phyloP scores from a whole-genome alignment of 1,284 basidiomycete species.

The Ustilago curta region DNA sequence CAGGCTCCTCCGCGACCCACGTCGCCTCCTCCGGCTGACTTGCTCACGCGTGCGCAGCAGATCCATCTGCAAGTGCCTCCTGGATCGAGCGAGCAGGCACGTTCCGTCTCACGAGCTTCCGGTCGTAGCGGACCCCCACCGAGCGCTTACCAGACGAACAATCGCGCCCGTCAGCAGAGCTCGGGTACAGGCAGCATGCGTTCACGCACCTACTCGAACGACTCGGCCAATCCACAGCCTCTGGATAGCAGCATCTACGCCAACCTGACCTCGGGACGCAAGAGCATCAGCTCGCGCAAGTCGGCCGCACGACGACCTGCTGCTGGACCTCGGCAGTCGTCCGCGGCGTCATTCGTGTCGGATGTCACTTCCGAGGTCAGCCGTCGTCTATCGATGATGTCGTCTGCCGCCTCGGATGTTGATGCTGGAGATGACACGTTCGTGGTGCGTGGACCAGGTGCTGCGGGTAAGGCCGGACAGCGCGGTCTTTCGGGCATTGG shows the following conservation, averaged over 20 bases:
- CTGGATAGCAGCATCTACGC: slow-evolving; percentile 51
- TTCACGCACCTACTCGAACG: slow-evolving; percentile 49
- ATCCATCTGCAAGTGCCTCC: slow-evolving; percentile 44
- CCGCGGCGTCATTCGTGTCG: slow-evolving; percentile 58
- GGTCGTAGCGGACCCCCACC: slow-evolving; percentile 41
- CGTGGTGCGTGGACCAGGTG: slow-evolving; percentile 20
- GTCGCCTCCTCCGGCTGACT: slow-evolving; percentile 57
- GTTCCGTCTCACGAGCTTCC: slow-evolving; percentile 50
- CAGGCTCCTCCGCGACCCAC: slow-evolving; percentile 51
- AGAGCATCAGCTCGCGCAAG: slow-evolving; percentile 46
- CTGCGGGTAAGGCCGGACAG: slow-evolving; percentile 17
- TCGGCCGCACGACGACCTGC: slow-evolving; percentile 33
- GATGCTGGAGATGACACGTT: slow-evolving; percentile 45
- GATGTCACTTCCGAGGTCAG: slow-evolving; percentile 62
- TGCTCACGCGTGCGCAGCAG: slow-evolving; percentile 50
- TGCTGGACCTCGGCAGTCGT: slow-evolving; percentile 44
- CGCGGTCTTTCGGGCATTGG: slow-evolving; percentile 34
- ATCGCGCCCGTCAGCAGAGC: slow-evolving; percentile 41
- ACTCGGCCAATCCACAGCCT: slow-evolving; percentile 29
- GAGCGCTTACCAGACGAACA: slow-evolving; percentile 22
- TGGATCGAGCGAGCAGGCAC: slow-evolving; percentile 28
- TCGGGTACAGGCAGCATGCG: slow-evolving; percentile 43
- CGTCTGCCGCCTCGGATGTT: slow-evolving; percentile 44
- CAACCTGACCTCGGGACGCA: slow-evolving; percentile 36
- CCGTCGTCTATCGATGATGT: slow-evolving; percentile 54